Evolutionary conservation across 768 basidiomycete species (phyloP), one percentile per base, ranked within the genome.

Genomic region (Rhodotorula babjevae): DNA sequence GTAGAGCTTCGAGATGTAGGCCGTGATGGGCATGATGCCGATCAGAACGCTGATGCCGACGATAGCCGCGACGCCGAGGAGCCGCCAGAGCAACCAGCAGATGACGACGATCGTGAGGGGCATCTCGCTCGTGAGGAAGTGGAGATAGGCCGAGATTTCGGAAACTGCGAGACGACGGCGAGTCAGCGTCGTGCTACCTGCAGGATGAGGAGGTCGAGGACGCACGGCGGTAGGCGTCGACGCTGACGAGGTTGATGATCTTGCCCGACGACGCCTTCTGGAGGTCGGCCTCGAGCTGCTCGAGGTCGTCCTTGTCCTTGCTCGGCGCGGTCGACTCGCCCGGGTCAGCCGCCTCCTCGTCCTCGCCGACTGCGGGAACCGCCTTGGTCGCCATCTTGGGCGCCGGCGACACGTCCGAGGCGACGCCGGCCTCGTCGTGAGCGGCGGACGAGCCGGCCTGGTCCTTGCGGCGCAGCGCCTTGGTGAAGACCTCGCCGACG

Each of bases 401-500:
- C 44, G 44, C 44, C 12, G 42, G 15, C 14, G 27, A 27, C n/a
- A 9, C 44, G 29, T 29, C 44, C 29, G 44, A 21, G 19, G 47
- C 33, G 2, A 33, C 31, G 44, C 46, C 56, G 42, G 63, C 36
- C 25, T 55, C 47, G 19, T 18, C 31, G 25, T 15, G 31, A 16
- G 47, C 9, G 36, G 56, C 31, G 6, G 59, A 33, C 25, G 65
- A 71, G n/a, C 80, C 81, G 42, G 82, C 79, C 42, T 79, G 73
- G 70, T 83, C 82, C 44, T 80, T 79, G 29, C 83, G 72, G 31
- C 82, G 79, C 0, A 83, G 78, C 0, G 82, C 81, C 71, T 83
- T 82, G 52, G 81, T 78, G 72, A 82, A 82, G 14, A 82, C 78
- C 58, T 84, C 82, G 25, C 80, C 70, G 67, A 82, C 77, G 74